Base-by-base conservation (phyloP, 345 rosid genomes). In the Bruguiera gymnorhiza region DNA sequence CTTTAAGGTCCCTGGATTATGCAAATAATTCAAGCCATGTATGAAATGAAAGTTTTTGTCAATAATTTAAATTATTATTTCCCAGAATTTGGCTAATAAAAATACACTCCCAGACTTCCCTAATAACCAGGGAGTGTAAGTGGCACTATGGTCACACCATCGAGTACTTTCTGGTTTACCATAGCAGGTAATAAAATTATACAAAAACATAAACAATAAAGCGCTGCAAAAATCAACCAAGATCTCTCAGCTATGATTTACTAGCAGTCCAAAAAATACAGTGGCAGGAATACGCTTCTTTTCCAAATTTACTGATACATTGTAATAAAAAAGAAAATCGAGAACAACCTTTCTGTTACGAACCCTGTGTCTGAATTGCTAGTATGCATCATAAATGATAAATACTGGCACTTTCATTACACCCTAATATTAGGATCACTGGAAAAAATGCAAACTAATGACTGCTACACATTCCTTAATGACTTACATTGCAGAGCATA, bases 1-100 rank as follows among this genome's bases (percentile, higher is more conserved):
- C 98, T 80, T 95, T 95, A 52, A 92, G 83, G 26, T 96, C 99
- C 85, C 99, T 95, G 77, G 64, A 76, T 32, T 68, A 70, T 63
- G 56, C 2, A 74, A 70, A 65, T 30, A 66, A 59, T 32, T n/a
- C 29, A 65, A 54, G 20, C 24, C 24, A 24, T 16, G 15, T 2
- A 27, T 56, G 18, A 56, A 56, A 10, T 13, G 29, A 10, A 6
- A 2, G 7, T 23, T 56, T 56, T 23, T 21, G 9, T 55, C 24
- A 55, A 55, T 23, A 8, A 55, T 55, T 23, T 26, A 23, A 55
- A 55, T 55, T 55, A 11, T 4, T 24, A 3, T 43, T 13, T 15
- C 50, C 50, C 18, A 43, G 18, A 43, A 43, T 13, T 43, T 13
- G 18, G 50, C 50, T 2, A 24, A 5, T 13, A 26, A 10, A 53